These are phyloP conservation scores for Yarrowia sp. DNA, from an alignment of 805 yeast genomes.

Conservation along the genomic window DNA sequence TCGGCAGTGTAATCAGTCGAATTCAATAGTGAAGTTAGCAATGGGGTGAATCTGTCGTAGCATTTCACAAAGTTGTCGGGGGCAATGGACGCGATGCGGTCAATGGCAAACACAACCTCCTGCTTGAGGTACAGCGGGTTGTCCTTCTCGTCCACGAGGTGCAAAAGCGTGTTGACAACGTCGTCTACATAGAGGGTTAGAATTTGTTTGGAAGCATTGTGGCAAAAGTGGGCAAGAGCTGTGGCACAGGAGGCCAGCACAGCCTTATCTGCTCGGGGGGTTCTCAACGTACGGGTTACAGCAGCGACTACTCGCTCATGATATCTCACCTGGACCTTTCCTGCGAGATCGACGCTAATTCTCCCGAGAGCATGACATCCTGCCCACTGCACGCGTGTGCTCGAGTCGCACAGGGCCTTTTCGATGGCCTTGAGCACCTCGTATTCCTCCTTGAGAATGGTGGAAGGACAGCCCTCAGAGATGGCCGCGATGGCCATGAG, in stretches of 20 bases:
- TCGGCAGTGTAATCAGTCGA: constrained; percentile 72
- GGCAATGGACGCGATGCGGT: constrained; percentile 96
- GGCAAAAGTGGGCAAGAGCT: constrained; percentile 93
- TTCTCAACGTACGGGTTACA: constrained; percentile 52
- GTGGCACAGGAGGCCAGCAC: constrained; percentile 99
- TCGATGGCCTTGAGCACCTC: constrained; percentile 81
- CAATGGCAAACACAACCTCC: constrained; percentile 94
- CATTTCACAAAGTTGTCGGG: constrained; percentile 86
- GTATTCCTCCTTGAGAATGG: constrained; percentile 80
- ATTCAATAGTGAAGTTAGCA: constrained; percentile 72
- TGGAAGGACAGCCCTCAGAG: constrained; percentile 96
- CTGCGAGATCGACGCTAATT: constrained; percentile 95
- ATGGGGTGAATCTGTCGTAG: constrained; percentile 93
- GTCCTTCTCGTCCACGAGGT: constrained; percentile 81
- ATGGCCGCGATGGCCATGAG: constrained; percentile 95
- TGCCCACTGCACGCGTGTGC: constrained; percentile 95
- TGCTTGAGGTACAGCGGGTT: constrained; percentile 83
- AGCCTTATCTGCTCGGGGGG: constrained; percentile 73
- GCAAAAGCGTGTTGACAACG: constrained; percentile 74
- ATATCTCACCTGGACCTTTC: constrained; percentile 78
- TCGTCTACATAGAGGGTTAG: constrained; percentile 90
- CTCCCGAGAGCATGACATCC: constrained; percentile 97
- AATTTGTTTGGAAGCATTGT: constrained; percentile 84
- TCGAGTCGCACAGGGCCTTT: constrained; percentile 84
- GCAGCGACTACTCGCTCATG: constrained; percentile 86